Conservation (phyloP, 371 early-diverging fungal genomes). For the Lichtheimia hyalospora region DNA sequence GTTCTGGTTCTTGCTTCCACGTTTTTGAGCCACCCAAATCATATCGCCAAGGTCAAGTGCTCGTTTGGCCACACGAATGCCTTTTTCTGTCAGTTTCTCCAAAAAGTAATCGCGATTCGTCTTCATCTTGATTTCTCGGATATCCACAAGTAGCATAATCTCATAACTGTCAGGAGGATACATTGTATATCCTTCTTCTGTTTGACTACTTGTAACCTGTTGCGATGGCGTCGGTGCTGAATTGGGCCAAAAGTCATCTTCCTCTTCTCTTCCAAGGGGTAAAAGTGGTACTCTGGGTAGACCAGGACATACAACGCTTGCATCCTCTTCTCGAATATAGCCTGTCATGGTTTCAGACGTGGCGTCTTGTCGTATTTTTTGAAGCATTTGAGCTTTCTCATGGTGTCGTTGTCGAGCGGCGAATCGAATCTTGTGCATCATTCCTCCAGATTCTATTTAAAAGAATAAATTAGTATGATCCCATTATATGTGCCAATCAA, state of each 20-base stretch:
- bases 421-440: slow-evolving; percentile 34
- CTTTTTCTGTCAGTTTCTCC: slow-evolving; percentile 56
- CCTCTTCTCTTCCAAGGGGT: slow-evolving; percentile 17
- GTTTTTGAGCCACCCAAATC: slow-evolving; percentile 81
- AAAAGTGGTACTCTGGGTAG: slow-evolving; percentile 26
- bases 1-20: slow-evolving; percentile 16
- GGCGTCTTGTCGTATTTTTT: slow-evolving; percentile 2
- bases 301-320: slow-evolving; percentile 27
- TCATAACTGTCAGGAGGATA: slow-evolving; percentile 64
- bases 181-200: neutral
- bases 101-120: slow-evolving; percentile 75
- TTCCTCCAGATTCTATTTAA: neutral
- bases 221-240: neutral
- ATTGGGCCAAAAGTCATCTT: slow-evolving; percentile 24
- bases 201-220: neutral
- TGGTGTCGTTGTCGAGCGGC: slow-evolving; percentile 23
- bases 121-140: slow-evolving; percentile 73
- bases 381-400: slow-evolving; percentile 9
- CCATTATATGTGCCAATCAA: neutral
- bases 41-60: slow-evolving; percentile 86
- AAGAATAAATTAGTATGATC: too few species aligned
- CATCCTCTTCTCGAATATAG: slow-evolving; percentile 21
- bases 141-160: slow-evolving; percentile 77
- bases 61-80: slow-evolving; percentile 57
- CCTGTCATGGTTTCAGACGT: slow-evolving; percentile 11